Percentiles rank a stretch among this genome's conserved stretches.
Evolutionary conservation across 345 rosid genomes (phyloP).

Genomic region (Moricandia moricandioides): DNA sequence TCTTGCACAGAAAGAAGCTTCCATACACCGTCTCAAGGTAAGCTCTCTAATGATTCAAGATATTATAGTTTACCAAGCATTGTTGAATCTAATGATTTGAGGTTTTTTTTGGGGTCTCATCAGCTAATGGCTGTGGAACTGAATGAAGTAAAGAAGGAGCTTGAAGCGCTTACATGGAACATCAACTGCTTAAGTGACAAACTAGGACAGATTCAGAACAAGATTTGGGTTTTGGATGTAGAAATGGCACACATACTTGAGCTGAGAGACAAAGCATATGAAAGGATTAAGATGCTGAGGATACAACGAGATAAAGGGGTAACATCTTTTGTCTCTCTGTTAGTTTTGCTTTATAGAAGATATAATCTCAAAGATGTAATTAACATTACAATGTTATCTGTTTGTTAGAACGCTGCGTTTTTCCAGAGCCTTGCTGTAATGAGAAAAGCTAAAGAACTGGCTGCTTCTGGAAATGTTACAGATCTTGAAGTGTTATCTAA

Average conservation of each 20-base stretch:
- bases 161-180: conserved; percentile 53
- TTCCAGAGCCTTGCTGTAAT: conserved; percentile 44
- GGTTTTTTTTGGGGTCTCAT: background rate
- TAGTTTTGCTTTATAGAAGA: background rate
- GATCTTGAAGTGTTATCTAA: conserved; percentile 54
- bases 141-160: conserved; percentile 80
- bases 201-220: conserved; percentile 46
- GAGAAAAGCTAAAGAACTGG: conserved; percentile 56
- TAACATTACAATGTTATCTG: conserved; percentile 1
- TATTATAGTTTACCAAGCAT: background rate
- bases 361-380: background rate
- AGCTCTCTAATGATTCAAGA: conserved; percentile 15
- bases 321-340: conserved; percentile 2
- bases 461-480: conserved; percentile 50
- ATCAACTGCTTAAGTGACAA: conserved; percentile 44
- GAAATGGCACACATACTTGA: conserved; percentile 45
- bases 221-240: conserved; percentile 44
- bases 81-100: conserved; percentile 15
- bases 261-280: conserved; percentile 57
- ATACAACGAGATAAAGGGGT: conserved; percentile 69
- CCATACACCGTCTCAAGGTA: conserved; percentile 80
- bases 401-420: conserved; percentile 52
- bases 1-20: conserved; percentile 67
- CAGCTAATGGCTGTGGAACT: conserved; percentile 75
- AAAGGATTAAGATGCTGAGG: conserved; percentile 54